Evolutionary conservation across 768 basidiomycete genomes (phyloP), one percentile per base, ranked within the genome.

Genomic region (Hemileccinum impolitum): DNA sequence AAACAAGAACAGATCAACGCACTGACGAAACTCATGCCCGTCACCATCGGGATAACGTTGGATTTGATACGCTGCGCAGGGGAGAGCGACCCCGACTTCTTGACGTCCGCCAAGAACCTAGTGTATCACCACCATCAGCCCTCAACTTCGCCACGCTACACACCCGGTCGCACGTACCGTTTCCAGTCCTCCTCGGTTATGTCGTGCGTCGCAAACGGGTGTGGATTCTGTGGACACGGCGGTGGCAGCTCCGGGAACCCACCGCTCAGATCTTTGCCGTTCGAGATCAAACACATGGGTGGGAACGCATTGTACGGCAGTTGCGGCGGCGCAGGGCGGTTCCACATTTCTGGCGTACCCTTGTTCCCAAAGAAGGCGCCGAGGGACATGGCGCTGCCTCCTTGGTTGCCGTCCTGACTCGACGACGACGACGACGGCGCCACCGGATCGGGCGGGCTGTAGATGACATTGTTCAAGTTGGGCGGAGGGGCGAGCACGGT

Each of bases 191-290:
- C 66, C 60, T 80, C 73, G 0, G 46, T 54, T 4, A 82, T 61
- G 54, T 82, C 79, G 59, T 78, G 75, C 40, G 72, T 65, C 19
- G 60, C 55, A 56, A 82, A 82, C 21, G 80, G 80, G 56, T 82
- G 81, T 10, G 71, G 71, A 15, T 52, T 51, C 9, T 58, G 25
- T 25, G 52, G 47, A 4, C 72, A 68, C 1, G 74, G 73, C 1
- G 80, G 80, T 0, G 73, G 68, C 7, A 71, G 31, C 13, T 57
- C 52, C 0, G 74, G 74, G 58, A 82, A 81, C 1, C 80, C 79
- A 12, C 63, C 59, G 32, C 61, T 60, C 36, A 82, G 45, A 1
- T 52, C 45, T 3, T 56, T 39, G 32, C 28, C 13, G 15, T 67
- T 65, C 15, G 65, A 67, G 17, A 65, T 47, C 31, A 67, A 42